phyloP scores from a whole-genome alignment of 2,329 filamentous ascomycete species.

The Paramyrothecium roridum region DNA sequence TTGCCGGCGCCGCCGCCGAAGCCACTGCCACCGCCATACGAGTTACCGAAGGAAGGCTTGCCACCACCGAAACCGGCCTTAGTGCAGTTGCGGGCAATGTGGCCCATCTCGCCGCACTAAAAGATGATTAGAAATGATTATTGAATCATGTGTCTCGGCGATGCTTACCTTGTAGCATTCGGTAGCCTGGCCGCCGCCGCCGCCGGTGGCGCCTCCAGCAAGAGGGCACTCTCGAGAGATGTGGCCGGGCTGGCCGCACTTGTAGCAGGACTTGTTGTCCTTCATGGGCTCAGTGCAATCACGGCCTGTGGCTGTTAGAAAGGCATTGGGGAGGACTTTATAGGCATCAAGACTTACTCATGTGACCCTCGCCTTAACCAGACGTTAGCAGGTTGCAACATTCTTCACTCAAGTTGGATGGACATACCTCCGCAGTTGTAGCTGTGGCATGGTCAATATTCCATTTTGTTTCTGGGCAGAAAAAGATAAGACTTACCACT shows the following conservation, averaged over 20 bases:
- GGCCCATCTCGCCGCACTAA: constrained; percentile 87
- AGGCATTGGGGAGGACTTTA: background rate
- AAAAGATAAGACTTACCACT: constrained; percentile 58
- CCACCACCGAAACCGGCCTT: constrained; percentile 55
- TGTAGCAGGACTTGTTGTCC: constrained; percentile 77
- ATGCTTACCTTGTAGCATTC: constrained; percentile 82
- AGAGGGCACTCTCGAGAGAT: constrained; percentile 83
- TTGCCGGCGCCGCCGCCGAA: constrained; percentile 60
- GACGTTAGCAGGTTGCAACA: background rate
- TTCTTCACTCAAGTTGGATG: background rate
- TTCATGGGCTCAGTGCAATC: constrained; percentile 89
- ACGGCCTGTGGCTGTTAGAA: constrained; percentile 56
- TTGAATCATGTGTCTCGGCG: background rate
- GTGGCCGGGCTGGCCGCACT: constrained; percentile 81
- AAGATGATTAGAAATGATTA: constrained; percentile 8
- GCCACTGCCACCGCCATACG: constrained; percentile 43
- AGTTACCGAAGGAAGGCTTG: constrained; percentile 40
- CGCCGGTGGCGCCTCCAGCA: constrained; percentile 38
- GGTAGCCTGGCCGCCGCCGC: constrained; percentile 43
- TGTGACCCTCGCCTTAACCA: constrained; percentile 61
- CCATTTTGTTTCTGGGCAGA: background rate
- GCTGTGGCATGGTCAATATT: constrained; percentile 41
- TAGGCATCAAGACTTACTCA: constrained; percentile 58
- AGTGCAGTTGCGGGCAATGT: constrained; percentile 91
- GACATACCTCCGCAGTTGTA: constrained; percentile 79